Base-by-base conservation (phyloP, 2,329 filamentous ascomycete genomes). In the Emergomyces africanus region DNA sequence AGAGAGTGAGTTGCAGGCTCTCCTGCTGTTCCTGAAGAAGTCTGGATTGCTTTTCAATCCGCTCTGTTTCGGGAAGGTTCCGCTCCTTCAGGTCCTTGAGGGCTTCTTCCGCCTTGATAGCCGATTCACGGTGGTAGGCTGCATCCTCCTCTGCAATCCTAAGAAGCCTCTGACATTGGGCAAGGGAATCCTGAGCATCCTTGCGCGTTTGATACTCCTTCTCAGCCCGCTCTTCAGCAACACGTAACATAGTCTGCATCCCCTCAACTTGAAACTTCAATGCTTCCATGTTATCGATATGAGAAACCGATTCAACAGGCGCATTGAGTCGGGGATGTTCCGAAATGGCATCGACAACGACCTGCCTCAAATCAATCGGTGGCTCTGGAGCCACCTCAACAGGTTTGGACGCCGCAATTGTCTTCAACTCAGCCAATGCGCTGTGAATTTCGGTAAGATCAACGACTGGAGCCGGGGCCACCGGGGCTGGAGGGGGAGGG, bases 161-260 rank as follows among this genome's bases (percentile, higher is more conserved):
- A 30, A 90, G 78, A 25, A 86, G 79, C 58, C 84, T 80, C 71
- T 90, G 85, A n/a, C 85, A 79, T 68, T 91, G 87, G 5, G 85
- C 81, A 15, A 89, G 76, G 61, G 83, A 82, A 67, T 91, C 88
- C 69, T 91, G 87, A 0, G 85, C 85, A 39, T 83, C 79, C 58
- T 86, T 81, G 60, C 87, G 83, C 54, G 75, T 74, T 50, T 79
- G 76, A 61, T 86, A 74, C 66, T 91, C 86, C 57, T 82, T 74
- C 62, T 90, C 86, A 1, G 80, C 81, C 59, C 81, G 80, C 41
- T 79, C 78, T 64, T 89, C 84, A 41, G 86, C 82, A 10, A 81
- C 73, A 61, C 81, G 80, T 51, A 89, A 77, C 68, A 84, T 84
- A 51, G 83, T 84, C 68, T 90, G 87, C 1, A 91, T 78, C 50